These are phyloP conservation scores for Aureobasidium sp. DNA, from an alignment of 2,329 filamentous ascomycete genomes.

Conservation along the genomic window DNA sequence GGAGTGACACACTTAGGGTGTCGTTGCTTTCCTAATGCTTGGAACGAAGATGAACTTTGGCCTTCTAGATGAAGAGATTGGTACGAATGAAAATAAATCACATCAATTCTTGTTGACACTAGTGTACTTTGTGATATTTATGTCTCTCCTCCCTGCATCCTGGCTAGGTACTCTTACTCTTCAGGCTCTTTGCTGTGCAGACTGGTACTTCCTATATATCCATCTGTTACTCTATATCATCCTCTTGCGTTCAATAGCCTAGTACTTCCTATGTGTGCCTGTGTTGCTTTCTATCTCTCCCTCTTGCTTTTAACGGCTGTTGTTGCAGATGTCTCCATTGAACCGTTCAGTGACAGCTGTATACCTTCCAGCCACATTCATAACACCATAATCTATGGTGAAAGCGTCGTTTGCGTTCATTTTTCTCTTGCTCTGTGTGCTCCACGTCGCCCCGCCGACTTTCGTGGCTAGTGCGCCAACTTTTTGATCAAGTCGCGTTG, in stretches of 20 bases:
- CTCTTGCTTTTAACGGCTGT: too few species aligned
- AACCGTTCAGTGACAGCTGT: background rate
- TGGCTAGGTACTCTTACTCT: background rate
- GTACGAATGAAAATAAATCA: background rate
- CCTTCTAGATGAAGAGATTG: background rate
- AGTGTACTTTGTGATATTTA: too few species aligned
- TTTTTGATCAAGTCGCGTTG: background rate
- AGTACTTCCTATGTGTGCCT: too few species aligned
- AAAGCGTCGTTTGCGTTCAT: background rate
- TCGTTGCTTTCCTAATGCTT: background rate
- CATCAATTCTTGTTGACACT: background rate
- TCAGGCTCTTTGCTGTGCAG: too few species aligned
- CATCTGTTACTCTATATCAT: too few species aligned
- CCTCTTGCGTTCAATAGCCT: too few species aligned
- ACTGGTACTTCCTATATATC: too few species aligned
- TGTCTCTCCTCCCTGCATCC: too few species aligned
- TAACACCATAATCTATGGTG: too few species aligned
- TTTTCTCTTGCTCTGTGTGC: background rate
- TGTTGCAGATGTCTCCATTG: background rate
- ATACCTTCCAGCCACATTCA: background rate
- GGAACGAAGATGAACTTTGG: background rate
- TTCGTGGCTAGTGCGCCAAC: background rate
- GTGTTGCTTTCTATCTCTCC: too few species aligned
- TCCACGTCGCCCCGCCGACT: background rate
- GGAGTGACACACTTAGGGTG: background rate